Percentiles rank a stretch among this genome's conserved stretches.
Conservation (phyloP, 805 yeast genomes). For the Lipomyces orientalis region DNA sequence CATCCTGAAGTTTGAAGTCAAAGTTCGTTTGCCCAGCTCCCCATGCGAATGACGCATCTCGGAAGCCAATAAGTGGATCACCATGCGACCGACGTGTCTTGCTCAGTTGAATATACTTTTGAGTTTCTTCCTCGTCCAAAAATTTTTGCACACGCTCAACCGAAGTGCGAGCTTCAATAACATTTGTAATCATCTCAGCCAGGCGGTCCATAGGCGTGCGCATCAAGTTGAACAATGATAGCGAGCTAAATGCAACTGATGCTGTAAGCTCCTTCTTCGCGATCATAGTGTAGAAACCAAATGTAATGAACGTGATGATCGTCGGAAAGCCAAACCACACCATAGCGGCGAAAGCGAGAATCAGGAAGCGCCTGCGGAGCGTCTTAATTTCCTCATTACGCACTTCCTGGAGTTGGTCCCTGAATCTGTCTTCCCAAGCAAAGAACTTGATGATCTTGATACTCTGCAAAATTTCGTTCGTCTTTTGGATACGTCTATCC, state of each 20-base stretch:
- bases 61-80: constrained; percentile 75
- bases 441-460: constrained; percentile 93
- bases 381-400: constrained; percentile 75
- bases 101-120: constrained; percentile 78
- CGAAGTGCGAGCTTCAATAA: constrained; percentile 90
- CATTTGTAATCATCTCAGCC: constrained; percentile 85
- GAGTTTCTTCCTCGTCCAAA: constrained; percentile 79
- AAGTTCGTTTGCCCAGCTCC: constrained; percentile 52
- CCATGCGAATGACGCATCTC: constrained; percentile 80
- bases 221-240: constrained; percentile 82
- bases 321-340: constrained; percentile 77
- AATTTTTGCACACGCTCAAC: constrained; percentile 85
- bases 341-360: constrained; percentile 60
- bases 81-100: constrained; percentile 53
- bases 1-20: constrained; percentile 78
- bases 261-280: constrained; percentile 78
- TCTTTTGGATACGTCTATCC: constrained; percentile 87
- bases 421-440: constrained; percentile 93
- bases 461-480: constrained; percentile 90
- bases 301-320: constrained; percentile 77
- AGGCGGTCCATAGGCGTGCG: constrained; percentile 89
- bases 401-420: constrained; percentile 66
- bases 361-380: constrained; percentile 61
- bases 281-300: constrained; percentile 77
- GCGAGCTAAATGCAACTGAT: constrained; percentile 91